Base-by-base conservation (phyloP, 1,284 basidiomycete species). In the Exobasidium rhododendri region DNA sequence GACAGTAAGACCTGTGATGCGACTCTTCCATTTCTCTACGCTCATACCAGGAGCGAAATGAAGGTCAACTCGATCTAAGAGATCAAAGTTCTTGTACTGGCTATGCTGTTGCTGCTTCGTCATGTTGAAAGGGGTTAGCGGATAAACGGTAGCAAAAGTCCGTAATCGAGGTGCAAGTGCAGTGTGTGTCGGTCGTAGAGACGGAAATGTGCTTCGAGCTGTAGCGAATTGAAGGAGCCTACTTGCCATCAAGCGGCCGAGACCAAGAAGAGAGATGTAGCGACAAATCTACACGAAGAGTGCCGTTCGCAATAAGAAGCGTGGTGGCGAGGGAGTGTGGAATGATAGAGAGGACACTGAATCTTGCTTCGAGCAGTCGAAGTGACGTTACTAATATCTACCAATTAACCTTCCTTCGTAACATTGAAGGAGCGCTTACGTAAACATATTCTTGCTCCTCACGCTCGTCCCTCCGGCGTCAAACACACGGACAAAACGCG, bases 11-110 rank as follows among this genome's bases (percentile, higher is more conserved):
- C 91, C 91, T 26, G 89, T 89, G 52, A 84, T 82, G 65, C 87
- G 84, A 70, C 91, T 92, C 73, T 85, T 85, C 91, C 91, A 93
- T 80, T 91, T 92, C 13, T 89, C 89, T 53, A 93, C 83, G 31
- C 83, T 82, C 62, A 92, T 86, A 69, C 90, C 88, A 1, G 76
- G 75, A 2, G 88, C 87, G 67, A 87, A 90, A 70, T 87, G 86
- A 40, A 91, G 82, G 70, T 88, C 85, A 71, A 90, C 81, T 32
- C 84, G 83, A 73, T 86, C 87, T 66, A 92, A 81, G 43, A 92
- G 85, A 78, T 92, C 89, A 73, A 92, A 93, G 76, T 91, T 90
- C 58, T 40, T 40, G 35, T 40, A 40, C n/a, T 86, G 89, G 29
- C 14, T 44, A 22, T n/a, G 14, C 43, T 44, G 14, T 24, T 24